Conservation (phyloP, 2,329 filamentous ascomycete species). For the Verticillium albo-atrum region DNA sequence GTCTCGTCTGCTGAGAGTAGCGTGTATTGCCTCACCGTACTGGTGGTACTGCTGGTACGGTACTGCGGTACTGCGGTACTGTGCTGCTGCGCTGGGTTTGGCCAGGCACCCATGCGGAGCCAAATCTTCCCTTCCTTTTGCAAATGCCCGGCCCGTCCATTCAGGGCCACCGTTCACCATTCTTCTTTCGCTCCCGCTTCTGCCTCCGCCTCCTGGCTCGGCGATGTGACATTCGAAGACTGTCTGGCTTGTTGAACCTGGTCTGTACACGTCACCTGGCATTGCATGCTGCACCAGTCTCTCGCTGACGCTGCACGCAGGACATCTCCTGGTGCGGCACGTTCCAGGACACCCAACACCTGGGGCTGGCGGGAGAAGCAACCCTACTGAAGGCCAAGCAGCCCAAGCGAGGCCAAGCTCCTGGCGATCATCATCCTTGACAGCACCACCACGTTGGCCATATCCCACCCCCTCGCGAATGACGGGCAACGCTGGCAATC, state of each 20-base stretch:
- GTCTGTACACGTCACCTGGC: background rate
- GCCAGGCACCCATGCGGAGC: background rate
- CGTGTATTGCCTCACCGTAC: background rate
- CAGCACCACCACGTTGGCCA: background rate
- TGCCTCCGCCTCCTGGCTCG: background rate
- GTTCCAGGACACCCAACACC: background rate
- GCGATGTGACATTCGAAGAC: background rate
- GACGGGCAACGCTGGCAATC: background rate
- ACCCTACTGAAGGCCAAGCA: background rate
- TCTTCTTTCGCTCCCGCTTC: background rate
- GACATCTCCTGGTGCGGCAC: background rate
- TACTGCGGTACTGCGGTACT: background rate
- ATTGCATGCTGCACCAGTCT: background rate
- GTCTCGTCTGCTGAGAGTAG: too few species aligned
- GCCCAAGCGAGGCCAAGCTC: background rate
- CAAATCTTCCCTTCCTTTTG: background rate
- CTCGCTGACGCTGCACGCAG: background rate
- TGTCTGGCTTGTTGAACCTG: background rate
- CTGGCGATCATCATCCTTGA: background rate
- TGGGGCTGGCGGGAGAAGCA: background rate
- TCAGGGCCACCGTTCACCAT: background rate
- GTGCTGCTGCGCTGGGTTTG: background rate
- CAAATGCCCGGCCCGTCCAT: background rate
- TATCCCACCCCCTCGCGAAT: background rate
- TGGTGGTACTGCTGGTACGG: background rate